Evolutionary conservation across 371 early-diverging fungal species (phyloP).

Genomic region (Mortierella sp.): DNA sequence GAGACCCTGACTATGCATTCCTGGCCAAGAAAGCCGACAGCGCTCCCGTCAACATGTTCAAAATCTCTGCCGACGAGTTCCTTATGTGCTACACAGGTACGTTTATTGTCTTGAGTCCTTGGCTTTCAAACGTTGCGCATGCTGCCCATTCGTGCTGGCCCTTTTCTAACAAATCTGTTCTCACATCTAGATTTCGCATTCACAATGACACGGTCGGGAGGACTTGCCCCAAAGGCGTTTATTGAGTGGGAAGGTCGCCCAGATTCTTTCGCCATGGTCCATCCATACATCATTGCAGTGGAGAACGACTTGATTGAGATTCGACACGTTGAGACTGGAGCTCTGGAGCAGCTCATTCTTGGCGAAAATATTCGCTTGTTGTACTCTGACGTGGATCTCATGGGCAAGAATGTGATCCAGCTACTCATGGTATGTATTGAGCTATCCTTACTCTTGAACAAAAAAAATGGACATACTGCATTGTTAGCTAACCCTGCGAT

Average conservation of each 20-base stretch:
- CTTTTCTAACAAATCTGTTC: too few relatives aligned
- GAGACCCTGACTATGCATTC: constrained; percentile 82
- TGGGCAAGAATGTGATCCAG: constrained; percentile 38
- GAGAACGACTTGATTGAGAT: constrained; percentile 90
- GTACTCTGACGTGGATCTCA: constrained; percentile 35
- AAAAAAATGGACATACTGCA: too few relatives aligned
- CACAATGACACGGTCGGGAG: constrained; percentile 42
- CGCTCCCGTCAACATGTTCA: constrained; percentile 83
- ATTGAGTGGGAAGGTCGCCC: constrained; percentile 55
- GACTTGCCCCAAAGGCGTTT: constrained; percentile 37
- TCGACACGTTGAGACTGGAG: constrained; percentile 83
- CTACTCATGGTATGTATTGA: constrained; percentile 32
- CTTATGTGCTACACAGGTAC: constrained; percentile 90
- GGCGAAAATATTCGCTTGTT: constrained; percentile 42
- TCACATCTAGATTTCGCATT: constrained; percentile 44
- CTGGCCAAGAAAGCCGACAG: constrained; percentile 74
- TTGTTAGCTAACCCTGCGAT: background rate
- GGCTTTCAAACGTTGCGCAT: constrained; percentile 48
- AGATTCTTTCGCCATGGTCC: constrained; percentile 44
- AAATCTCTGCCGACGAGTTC: constrained; percentile 79
- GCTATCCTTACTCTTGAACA: background rate
- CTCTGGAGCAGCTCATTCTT: constrained; percentile 70
- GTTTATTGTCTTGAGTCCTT: background rate
- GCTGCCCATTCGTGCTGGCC: constrained; percentile 22
- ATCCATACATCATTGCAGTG: constrained; percentile 91